A percentile compares a stretch with the other conserved stretches of the same genome.
phyloP scores from a whole-genome alignment of 2,329 filamentous ascomycete species.

The Aspergillus aculeatinus region DNA sequence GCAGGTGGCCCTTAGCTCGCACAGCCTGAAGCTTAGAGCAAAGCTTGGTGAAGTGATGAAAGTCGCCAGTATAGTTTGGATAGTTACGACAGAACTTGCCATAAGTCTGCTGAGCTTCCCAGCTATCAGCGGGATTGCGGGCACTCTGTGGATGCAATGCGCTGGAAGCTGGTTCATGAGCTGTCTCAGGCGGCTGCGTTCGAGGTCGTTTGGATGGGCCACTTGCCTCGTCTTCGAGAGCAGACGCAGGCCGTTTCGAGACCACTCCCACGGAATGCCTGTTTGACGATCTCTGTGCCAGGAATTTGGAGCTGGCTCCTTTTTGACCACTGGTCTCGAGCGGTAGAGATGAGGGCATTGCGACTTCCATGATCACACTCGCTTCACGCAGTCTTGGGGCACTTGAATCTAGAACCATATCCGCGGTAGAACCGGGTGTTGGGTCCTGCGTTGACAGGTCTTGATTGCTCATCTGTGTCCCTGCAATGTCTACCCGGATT shows the following conservation, averaged over 20 bases:
- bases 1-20: conserved; percentile 28
- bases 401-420: conserved; percentile 27
- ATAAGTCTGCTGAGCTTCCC: conserved; percentile 31
- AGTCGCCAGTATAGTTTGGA: conserved; percentile 38
- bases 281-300: conserved; percentile 4
- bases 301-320: neutral
- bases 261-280: conserved; percentile 7
- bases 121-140: conserved; percentile 19
- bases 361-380: conserved; percentile 9
- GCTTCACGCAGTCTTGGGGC: conserved; percentile 18
- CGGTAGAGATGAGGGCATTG: conserved; percentile 16
- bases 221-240: conserved; percentile 9
- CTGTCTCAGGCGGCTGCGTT: neutral
- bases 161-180: conserved; percentile 5
- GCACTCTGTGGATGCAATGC: conserved; percentile 26
- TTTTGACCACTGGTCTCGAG: conserved; percentile 6
- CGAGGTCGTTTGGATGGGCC: conserved; percentile 18
- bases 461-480: conserved; percentile 24
- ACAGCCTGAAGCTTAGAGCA: conserved; percentile 38
- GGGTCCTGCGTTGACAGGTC: conserved; percentile 17
- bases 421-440: conserved; percentile 18
- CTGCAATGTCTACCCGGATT: conserved; percentile 17
- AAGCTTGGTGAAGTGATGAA: conserved; percentile 39
- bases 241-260: conserved; percentile 17
- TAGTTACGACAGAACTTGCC: conserved; percentile 42